These are phyloP conservation scores for Phoenix dactylifera DNA, from an alignment of 176 grass and related monocot species.

Conservation along the genomic window DNA sequence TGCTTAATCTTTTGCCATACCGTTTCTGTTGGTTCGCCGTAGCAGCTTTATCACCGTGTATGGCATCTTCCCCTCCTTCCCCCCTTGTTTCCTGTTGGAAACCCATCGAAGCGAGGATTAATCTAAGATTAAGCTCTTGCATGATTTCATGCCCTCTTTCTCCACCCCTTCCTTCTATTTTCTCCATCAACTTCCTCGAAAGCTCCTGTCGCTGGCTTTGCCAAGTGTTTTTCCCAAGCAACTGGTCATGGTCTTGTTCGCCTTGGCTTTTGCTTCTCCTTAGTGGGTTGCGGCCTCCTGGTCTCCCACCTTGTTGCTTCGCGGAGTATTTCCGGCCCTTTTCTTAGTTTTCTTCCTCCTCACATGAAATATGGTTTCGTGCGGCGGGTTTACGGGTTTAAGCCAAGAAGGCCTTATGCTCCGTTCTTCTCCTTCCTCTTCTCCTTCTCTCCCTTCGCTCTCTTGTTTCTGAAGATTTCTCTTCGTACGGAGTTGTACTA, in stretches of 20 bases:
- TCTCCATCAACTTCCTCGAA: slow-evolving; percentile 41
- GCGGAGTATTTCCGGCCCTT: background rate
- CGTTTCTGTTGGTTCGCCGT: too few species aligned
- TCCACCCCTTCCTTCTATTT: slow-evolving; percentile 22
- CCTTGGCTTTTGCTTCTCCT: slow-evolving; percentile 22
- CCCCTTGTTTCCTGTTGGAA: too few species aligned
- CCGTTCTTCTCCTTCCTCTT: background rate
- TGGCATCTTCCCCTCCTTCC: too few species aligned
- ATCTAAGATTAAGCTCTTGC: too few species aligned
- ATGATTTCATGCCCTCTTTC: background rate
- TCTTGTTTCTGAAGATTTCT: too few species aligned
- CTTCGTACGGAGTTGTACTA: too few species aligned
- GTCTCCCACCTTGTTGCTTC: slow-evolving; percentile 5
- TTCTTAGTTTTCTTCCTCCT: background rate
- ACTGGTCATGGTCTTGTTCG: slow-evolving; percentile 32
- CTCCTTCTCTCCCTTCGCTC: background rate
- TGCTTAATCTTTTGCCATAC: too few species aligned
- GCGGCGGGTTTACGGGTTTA: slow-evolving; percentile 27
- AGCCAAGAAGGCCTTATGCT: slow-evolving; percentile 1
- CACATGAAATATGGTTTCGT: slow-evolving; percentile 63
- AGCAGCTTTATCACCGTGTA: too few species aligned
- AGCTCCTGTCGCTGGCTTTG: slow-evolving; percentile 22
- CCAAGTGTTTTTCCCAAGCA: slow-evolving; percentile 21
- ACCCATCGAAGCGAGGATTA: slow-evolving; percentile 1
- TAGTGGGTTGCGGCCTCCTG: slow-evolving; percentile 4